These are phyloP conservation scores for Phytophthora lateralis DNA, from an alignment of 352 stramenopile species.

Conservation along the genomic window DNA sequence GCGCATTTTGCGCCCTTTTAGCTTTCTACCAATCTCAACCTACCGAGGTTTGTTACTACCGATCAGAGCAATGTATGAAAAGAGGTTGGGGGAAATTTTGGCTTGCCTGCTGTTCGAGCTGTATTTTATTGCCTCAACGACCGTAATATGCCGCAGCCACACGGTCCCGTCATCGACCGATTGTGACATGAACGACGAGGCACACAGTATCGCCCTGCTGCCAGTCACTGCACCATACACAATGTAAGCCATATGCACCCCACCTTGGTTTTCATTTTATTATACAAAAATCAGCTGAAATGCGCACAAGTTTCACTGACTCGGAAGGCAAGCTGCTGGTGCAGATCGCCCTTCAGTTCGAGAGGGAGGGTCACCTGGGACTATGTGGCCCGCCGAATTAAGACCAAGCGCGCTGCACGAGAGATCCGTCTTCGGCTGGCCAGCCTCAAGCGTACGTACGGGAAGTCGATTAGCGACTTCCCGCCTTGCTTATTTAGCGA, in stretches of 20 bases:
- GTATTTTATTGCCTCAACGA: no score
- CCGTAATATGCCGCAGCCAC: no score
- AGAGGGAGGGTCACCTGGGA: constrained; percentile 18
- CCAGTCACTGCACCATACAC: no score
- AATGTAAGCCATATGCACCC: constrained; percentile 6
- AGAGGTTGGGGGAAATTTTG: not conserved
- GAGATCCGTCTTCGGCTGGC: constrained; percentile 22
- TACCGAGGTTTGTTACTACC: not conserved
- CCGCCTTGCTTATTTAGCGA: constrained; percentile 2
- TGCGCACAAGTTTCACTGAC: constrained; percentile 15
- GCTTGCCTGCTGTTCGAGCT: no score
- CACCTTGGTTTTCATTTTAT: not conserved
- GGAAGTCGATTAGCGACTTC: constrained; percentile 10
- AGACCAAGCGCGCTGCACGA: constrained; percentile 10
- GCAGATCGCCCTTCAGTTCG: constrained; percentile 15
- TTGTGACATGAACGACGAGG: no score
- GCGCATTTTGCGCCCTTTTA: not conserved
- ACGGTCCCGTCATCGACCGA: no score
- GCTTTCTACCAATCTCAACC: not conserved
- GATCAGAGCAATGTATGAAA: not conserved
- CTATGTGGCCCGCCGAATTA: constrained; percentile 26
- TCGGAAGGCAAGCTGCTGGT: constrained; percentile 17
- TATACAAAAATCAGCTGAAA: not conserved
- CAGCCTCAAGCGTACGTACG: constrained; percentile 20
- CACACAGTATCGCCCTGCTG: no score